Base-by-base conservation (phyloP, 805 yeast genomes). In the Lachancea lanzarotensis region DNA sequence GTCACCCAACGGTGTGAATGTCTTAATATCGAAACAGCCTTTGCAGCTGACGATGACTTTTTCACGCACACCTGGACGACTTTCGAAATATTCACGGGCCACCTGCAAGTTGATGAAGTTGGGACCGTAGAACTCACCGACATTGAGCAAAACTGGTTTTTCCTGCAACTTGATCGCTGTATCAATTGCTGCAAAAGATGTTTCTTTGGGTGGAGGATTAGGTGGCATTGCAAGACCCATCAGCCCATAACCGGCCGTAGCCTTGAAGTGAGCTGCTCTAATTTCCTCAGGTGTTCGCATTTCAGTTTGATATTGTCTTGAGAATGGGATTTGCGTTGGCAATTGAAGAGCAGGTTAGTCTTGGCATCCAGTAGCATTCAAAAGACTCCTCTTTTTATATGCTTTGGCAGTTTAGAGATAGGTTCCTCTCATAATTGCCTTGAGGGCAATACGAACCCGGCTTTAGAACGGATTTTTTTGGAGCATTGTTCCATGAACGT, bases 151-250 rank as follows among this genome's bases (percentile, higher is more conserved):
- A 47, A 82, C 73, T 10, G 63, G 76, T 69, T 49, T 79, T 71
- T 48, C 61, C 34, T 64, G 58, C 8, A 55, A 32, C 25, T 71
- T 68, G 26, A 78, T 60, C 22, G 83, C 81, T 30, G 69, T 66
- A 45, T 76, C 71, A 59, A 88, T 68, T 2, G 76, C 65, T 10
- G 66, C 75, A 47, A 79, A 69, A 2, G 84, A 79, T 43, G 71
- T 68, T 16, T 73, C 78, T 42, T 71, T 61, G 7, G 82, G 73
- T 29, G 74, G 62, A 29, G 86, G 87, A 0, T 55, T 60, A 0
- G 81, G 75, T 33, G 73, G 71, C 86, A 85, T 79, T 1, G 95
- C 84, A 60, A 85, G 71, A 45, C 83, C 76, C 96, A 89, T 86
- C 50, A 87, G 72, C 37, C 96, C 96, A 52, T 75, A 79, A 36